A percentile compares a stretch with the other conserved stretches of the same genome.
These are phyloP conservation scores for Plasmodium gaboni DNA, from an alignment of 169 alveolate genomes.

Conservation along the genomic window DNA sequence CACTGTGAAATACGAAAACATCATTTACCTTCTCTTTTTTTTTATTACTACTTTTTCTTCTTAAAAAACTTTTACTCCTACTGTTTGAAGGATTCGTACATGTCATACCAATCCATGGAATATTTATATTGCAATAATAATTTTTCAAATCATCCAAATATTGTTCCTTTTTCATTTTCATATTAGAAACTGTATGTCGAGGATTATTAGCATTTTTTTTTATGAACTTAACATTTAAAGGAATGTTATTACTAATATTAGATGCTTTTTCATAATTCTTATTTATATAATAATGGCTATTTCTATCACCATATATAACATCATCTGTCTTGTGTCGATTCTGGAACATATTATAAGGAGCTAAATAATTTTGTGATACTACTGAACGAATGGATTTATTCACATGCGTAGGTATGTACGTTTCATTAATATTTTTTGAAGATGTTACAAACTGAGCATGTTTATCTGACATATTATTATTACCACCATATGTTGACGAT, in stretches of 20 bases:
- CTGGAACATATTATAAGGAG: neutral
- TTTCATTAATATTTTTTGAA: neutral
- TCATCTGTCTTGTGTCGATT: neutral
- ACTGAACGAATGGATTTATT: neutral
- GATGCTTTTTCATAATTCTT: neutral
- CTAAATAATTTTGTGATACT: slow-evolving; percentile 1
- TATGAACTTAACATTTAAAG: neutral
- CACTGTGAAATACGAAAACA: too few species aligned
- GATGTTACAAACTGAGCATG: neutral
- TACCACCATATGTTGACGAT: neutral
- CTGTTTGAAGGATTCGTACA: neutral
- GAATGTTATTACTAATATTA: neutral
- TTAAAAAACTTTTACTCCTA: slow-evolving; percentile 1
- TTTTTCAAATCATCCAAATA: slow-evolving; percentile 7
- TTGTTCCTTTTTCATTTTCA: slow-evolving; percentile 3
- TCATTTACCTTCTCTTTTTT: neutral
- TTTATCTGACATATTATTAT: neutral
- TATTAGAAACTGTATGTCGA: neutral
- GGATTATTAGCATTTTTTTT: neutral
- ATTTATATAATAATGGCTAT: neutral
- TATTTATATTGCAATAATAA: neutral
- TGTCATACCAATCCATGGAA: slow-evolving; percentile 5
- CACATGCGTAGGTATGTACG: neutral
- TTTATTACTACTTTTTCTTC: slow-evolving; percentile 19
- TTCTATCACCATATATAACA: neutral